Evolutionary conservation across 108 stramenopile genomes (phyloP), one percentile per base, ranked within the genome.

Genomic region (Nitzschia sp.): DNA sequence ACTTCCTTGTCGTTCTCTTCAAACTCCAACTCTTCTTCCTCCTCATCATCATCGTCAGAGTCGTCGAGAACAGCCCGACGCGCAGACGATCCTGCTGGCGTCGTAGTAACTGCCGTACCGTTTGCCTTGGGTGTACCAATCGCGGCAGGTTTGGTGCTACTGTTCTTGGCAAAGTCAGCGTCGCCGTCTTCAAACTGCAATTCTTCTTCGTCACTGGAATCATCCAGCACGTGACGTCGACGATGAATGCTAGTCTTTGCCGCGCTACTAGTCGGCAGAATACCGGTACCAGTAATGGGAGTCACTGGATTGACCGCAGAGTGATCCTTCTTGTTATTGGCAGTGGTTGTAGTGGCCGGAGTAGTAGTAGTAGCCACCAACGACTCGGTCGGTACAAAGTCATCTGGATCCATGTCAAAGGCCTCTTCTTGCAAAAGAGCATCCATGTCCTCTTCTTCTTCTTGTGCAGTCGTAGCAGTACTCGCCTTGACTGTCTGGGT

Each of bases 191-290:
- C 38, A 26, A 70, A 58, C 0, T 49, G 47, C 33, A 47, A 46
- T 46, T 69, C 72, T 46, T 74, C 77, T 27, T 74, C 73, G 23
- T 82, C 81, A 49, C 62, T 63, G 33, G 60, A 62, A 54, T 74
- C 76, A 21, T 78, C 71, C 34, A 57, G 15, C 13, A 53, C 53
- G 24, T 53, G 25, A 23, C 35, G 55, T 11, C 33, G 42, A 46
- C 54, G 33, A 53, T 71, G 6, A 13, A 42, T 58, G 29, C 64
- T 35, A 26, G 0, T 35, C 28, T 42, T 6, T 6, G 38, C 6
- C 13, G 38, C 6, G 9, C 9, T 9, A 6, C 9, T 9, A 9
- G 38, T 13, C 9, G 38, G 9, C n/a, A n/a, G n/a, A n/a, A n/a
- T n/a, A 42, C 38, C 38, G 13, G 38, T 6, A 9, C 9, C 13